These are phyloP conservation scores for Tricholoma sp. DNA, from an alignment of 768 basidiomycete genomes.

Conservation along the genomic window DNA sequence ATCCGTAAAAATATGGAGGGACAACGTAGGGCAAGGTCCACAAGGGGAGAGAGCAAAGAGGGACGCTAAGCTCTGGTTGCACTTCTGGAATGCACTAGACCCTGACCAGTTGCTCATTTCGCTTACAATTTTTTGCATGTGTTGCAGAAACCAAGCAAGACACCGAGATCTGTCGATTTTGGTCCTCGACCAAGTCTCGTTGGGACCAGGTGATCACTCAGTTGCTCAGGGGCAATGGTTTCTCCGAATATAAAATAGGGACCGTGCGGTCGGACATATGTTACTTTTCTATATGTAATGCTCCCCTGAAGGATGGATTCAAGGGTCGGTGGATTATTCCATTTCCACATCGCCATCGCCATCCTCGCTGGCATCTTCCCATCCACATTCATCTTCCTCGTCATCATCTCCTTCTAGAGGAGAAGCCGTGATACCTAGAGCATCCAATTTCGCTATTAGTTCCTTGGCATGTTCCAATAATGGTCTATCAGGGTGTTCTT, in stretches of 20 bases:
- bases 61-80: neutral
- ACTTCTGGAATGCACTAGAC: neutral
- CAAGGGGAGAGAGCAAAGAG: neutral
- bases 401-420: conserved; percentile 52
- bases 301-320: neutral
- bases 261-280: neutral
- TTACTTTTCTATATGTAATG: neutral
- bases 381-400: conserved; percentile 56
- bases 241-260: neutral
- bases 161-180: conserved; percentile 2
- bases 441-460: conserved; percentile 63
- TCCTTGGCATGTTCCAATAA: conserved; percentile 74
- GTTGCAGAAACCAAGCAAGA: neutral
- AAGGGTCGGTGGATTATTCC: conserved; percentile 25
- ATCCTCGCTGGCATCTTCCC: conserved; percentile 55
- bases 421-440: conserved; percentile 59
- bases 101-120: conserved; percentile 11
- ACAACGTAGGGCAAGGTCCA: conserved; percentile 1
- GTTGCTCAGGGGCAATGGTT: neutral
- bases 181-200: neutral
- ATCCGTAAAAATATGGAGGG: conserved; percentile 8
- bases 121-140: conserved; percentile 4
- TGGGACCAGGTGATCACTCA: neutral
- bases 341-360: conserved; percentile 55
- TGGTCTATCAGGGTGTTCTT: conserved; percentile 72